Conservation (phyloP, 345 rosid species). For the Gossypium arboreum region DNA sequence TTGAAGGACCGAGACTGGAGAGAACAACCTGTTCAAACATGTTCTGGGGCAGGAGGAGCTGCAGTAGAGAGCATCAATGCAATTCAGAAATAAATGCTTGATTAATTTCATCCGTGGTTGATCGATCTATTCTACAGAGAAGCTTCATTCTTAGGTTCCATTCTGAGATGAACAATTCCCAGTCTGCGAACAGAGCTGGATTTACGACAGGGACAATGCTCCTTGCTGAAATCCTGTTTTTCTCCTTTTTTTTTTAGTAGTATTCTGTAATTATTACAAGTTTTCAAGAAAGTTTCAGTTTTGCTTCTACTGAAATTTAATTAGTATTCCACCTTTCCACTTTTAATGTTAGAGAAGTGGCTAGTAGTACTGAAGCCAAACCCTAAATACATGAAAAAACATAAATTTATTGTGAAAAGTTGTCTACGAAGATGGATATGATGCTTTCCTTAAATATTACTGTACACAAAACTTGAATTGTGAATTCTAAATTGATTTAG, state of each 20-base stretch:
- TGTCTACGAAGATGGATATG: too few relatives aligned
- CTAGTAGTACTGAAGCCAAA: not conserved
- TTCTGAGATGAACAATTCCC: not conserved
- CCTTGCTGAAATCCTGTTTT: not conserved
- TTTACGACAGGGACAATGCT: not conserved
- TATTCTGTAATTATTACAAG: not conserved
- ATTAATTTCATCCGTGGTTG: slow-evolving; percentile 5
- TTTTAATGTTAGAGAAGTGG: not conserved
- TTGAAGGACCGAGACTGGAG: slow-evolving; percentile 70
- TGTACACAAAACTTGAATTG: too few relatives aligned
- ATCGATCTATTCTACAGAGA: not conserved
- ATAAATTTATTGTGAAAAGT: too few relatives aligned
- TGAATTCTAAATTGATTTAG: too few relatives aligned
- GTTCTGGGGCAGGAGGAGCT: slow-evolving; percentile 99
- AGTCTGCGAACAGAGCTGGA: not conserved
- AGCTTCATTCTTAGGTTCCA: not conserved
- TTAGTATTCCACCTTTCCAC: not conserved
- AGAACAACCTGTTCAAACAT: slow-evolving; percentile 86
- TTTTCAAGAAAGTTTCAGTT: not conserved
- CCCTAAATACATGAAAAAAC: not conserved
- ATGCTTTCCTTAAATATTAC: too few relatives aligned
- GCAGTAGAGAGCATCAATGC: slow-evolving; percentile 97
- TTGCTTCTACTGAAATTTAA: not conserved
- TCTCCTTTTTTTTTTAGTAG: too few relatives aligned
- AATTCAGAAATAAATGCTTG: slow-evolving; percentile 92